phyloP scores from a whole-genome alignment of 1,284 basidiomycete genomes.

The Schizophyllum amplum region DNA sequence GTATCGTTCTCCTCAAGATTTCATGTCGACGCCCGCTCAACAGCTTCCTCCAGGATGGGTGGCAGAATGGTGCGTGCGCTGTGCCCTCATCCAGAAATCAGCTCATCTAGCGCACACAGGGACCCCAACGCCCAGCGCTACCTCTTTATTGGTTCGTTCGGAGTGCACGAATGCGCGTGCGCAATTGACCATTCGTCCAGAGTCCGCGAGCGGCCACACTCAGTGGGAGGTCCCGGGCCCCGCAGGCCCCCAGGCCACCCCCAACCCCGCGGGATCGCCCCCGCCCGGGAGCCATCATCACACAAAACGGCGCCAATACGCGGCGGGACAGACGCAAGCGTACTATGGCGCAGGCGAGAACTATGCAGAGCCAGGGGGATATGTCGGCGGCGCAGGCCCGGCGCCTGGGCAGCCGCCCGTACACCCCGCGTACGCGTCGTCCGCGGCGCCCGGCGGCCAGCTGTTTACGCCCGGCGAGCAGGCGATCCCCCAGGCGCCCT shows the following conservation, averaged over 20 bases:
- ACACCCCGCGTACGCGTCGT: slow-evolving; percentile 19
- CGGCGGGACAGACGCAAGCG: slow-evolving; percentile 80
- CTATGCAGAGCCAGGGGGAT: slow-evolving; percentile 28
- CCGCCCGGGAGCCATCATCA: slow-evolving; percentile 14
- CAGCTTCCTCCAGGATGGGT: slow-evolving; percentile 85
- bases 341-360: slow-evolving; percentile 59
- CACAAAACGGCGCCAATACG: slow-evolving; percentile 81
- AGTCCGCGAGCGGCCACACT: slow-evolving; percentile 38
- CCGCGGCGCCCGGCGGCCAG: slow-evolving; percentile 38
- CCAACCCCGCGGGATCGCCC: slow-evolving; percentile 1
- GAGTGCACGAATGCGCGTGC: slow-evolving; percentile 6
- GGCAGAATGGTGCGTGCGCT: slow-evolving; percentile 65
- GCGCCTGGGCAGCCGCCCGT: slow-evolving; percentile 20
- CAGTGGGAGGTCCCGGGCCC: slow-evolving; percentile 38
- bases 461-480: slow-evolving; percentile 80
- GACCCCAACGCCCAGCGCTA: slow-evolving; percentile 75
- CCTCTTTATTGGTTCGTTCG: slow-evolving; percentile 64
- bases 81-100: neutral
- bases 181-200: slow-evolving; percentile 18
- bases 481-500: slow-evolving; percentile 35
- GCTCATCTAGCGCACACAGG: slow-evolving; percentile 38
- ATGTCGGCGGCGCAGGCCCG: slow-evolving; percentile 21
- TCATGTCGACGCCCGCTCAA: slow-evolving; percentile 61
- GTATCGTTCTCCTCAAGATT: neutral
- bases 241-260: slow-evolving; percentile 6